Percentiles rank a stretch among this genome's conserved stretches.
These are phyloP conservation scores for Aspergillus aculeatus DNA, from an alignment of 2,329 filamentous ascomycete species.

Conservation along the genomic window DNA sequence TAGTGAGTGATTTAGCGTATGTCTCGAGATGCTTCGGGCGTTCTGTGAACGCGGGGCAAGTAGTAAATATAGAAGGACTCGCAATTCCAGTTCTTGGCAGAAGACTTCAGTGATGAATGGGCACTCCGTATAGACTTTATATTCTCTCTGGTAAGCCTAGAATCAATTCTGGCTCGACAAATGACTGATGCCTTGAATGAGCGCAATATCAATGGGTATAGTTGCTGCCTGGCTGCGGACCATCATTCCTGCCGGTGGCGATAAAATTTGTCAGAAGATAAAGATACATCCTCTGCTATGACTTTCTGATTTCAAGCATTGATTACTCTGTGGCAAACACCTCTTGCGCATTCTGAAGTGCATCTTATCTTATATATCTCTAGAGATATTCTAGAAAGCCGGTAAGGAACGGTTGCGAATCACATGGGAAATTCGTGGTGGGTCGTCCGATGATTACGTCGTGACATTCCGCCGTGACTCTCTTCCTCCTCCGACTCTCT, in stretches of 20 bases:
- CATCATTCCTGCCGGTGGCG: conserved; percentile 12
- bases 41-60: no score
- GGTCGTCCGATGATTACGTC: conserved; percentile 15
- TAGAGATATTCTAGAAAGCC: no score
- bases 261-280: conserved; percentile 1
- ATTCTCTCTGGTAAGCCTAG: no score
- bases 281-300: neutral
- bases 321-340: no score
- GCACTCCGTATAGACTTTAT: no score
- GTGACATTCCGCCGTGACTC: conserved; percentile 7
- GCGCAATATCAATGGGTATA: conserved; percentile 20
- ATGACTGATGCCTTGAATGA: conserved; percentile 21
- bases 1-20: neutral
- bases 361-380: no score
- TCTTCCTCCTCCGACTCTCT: no score
- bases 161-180: no score
- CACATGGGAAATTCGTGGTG: conserved; percentile 15
- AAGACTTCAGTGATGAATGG: no score
- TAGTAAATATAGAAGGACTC: no score
- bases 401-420: conserved; percentile 5
- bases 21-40: neutral
- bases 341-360: no score
- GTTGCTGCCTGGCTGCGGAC: conserved; percentile 18
- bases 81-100: no score
- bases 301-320: neutral